Conservation (phyloP, 2,329 filamentous ascomycete species). For the Acephala macrosclerotiorum region DNA sequence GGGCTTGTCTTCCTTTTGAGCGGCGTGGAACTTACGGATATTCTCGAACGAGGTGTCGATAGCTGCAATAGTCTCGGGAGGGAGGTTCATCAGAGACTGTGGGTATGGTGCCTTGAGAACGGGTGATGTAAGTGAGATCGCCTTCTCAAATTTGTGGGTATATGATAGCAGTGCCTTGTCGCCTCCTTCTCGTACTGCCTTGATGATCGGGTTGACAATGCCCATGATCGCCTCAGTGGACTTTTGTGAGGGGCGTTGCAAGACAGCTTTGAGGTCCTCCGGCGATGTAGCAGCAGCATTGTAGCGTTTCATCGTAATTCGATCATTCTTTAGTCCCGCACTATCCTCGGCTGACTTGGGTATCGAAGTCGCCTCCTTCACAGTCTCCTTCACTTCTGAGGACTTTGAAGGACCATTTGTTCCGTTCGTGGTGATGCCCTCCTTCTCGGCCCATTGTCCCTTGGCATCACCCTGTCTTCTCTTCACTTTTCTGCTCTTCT, state of each 20-base stretch:
- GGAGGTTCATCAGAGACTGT: conserved; percentile 81
- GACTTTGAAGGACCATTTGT: conserved; percentile 23
- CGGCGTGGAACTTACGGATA: conserved; percentile 91
- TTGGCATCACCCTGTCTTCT: conserved; percentile 93
- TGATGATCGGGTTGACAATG: conserved; percentile 90
- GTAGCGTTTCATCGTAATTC: conserved; percentile 85
- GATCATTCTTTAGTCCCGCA: conserved; percentile 56
- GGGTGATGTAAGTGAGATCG: conserved; percentile 86
- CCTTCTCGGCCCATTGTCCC: conserved; percentile 87
- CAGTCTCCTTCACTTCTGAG: conserved; percentile 47
- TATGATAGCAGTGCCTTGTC: conserved; percentile 91
- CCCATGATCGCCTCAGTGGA: conserved; percentile 93
- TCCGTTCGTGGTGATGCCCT: conserved; percentile 61
- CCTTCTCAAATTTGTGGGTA: conserved; percentile 98
- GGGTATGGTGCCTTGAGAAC: conserved; percentile 92
- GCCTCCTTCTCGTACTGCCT: conserved; percentile 82
- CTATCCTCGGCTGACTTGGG: conserved; percentile 60
- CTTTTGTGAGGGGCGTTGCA: conserved; percentile 91
- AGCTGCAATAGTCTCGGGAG: conserved; percentile 85
- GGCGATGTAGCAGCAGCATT: conserved; percentile 70
- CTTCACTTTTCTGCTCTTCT: conserved; percentile 95
- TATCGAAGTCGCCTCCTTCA: conserved; percentile 55
- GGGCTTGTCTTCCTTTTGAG: conserved; percentile 84
- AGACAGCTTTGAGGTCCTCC: conserved; percentile 72
- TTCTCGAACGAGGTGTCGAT: conserved; percentile 95